Conservation (phyloP, 805 yeast genomes). For the Ogataea wickerhamii region DNA sequence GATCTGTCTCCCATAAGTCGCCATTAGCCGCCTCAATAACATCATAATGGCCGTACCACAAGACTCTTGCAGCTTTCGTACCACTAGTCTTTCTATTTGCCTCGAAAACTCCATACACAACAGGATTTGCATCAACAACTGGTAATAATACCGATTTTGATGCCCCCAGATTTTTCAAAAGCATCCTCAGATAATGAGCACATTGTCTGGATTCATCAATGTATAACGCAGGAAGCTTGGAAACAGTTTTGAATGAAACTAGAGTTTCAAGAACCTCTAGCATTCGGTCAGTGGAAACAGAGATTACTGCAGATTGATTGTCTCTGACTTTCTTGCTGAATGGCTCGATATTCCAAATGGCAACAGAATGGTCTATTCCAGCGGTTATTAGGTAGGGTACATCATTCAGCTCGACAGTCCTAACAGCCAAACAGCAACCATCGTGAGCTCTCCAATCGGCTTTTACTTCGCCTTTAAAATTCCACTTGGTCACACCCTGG, state of each 20-base stretch:
- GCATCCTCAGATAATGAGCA: conserved; percentile 65
- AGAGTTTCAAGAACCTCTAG: conserved; percentile 56
- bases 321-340: conserved; percentile 13
- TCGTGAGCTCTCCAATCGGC: conserved; percentile 50
- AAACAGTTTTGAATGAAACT: conserved; percentile 72
- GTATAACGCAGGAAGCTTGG: conserved; percentile 62
- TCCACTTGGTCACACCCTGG: conserved; percentile 48
- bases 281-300: conserved; percentile 46
- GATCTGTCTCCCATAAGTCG: conserved; percentile 67
- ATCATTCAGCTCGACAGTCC: conserved; percentile 39
- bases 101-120: conserved; percentile 71
- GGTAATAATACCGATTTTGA: conserved; percentile 63
- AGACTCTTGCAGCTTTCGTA: conserved; percentile 39
- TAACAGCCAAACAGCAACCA: conserved; percentile 57
- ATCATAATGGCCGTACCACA: conserved; percentile 97
- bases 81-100: conserved; percentile 34
- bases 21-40: conserved; percentile 74
- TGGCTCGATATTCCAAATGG: conserved; percentile 61
- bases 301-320: conserved; percentile 12
- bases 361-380: conserved; percentile 63
- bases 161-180: conserved; percentile 70
- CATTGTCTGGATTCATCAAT: conserved; percentile 83
- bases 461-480: conserved; percentile 42
- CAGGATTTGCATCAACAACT: conserved; percentile 76
- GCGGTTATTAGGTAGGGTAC: conserved; percentile 58